phyloP scores from a whole-genome alignment of 257 asterid species.

The Lantana camara region DNA sequence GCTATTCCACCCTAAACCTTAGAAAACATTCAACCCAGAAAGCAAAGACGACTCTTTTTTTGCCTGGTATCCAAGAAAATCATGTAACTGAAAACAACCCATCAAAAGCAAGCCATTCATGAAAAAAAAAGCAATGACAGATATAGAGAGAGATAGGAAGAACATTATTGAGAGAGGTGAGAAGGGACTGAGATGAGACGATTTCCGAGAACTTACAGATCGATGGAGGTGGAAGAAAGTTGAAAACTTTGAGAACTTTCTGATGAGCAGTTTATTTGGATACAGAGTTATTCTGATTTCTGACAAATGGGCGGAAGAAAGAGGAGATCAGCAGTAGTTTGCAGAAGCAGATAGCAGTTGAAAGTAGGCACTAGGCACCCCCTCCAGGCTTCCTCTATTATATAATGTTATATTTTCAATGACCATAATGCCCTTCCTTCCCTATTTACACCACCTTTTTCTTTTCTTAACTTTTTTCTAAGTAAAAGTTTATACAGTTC shows the following conservation, averaged over 20 bases:
- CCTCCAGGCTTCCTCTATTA: slow-evolving; percentile 28
- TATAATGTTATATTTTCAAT: slow-evolving; percentile 29
- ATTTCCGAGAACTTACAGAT: slow-evolving; percentile 22
- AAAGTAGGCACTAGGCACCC: slow-evolving; percentile 29
- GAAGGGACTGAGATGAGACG: slow-evolving; percentile 10
- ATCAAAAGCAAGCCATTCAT: slow-evolving; percentile 17
- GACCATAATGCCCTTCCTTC: slow-evolving; percentile 36
- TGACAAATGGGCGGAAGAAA: slow-evolving; percentile 24
- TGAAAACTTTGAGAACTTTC: background rate
- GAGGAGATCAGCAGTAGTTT: slow-evolving; percentile 16
- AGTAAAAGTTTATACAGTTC: too few relatives aligned
- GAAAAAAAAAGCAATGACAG: background rate
- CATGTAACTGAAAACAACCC: slow-evolving; percentile 6
- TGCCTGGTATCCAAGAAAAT: slow-evolving; percentile 16
- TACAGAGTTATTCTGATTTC: slow-evolving; percentile 6
- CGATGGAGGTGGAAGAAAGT: slow-evolving; percentile 17
- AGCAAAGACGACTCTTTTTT: background rate
- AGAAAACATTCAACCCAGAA: background rate
- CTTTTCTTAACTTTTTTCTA: too few relatives aligned
- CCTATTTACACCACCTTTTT: too few relatives aligned
- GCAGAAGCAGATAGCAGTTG: slow-evolving; percentile 11
- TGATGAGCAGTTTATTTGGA: background rate
- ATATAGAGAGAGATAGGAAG: background rate
- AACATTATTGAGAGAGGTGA: background rate
- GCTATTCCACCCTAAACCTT: background rate